These are phyloP conservation scores for Globisporangium alternatum DNA, from an alignment of 352 stramenopile genomes.

Conservation along the genomic window DNA sequence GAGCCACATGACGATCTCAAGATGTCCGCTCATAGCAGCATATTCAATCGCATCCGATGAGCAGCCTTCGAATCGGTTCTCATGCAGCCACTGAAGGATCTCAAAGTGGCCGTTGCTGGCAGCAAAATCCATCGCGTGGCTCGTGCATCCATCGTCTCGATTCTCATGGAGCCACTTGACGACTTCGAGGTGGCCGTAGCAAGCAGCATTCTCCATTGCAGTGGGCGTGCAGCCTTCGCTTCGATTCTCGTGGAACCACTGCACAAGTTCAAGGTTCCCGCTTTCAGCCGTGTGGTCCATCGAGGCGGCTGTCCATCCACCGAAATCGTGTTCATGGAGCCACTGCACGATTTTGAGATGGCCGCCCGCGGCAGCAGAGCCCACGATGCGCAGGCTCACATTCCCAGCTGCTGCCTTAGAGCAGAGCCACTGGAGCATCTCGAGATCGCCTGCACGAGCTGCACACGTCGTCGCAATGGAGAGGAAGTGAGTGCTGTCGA, in stretches of 20 bases:
- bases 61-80: neutral
- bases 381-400: neutral
- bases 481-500: neutral
- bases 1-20: neutral
- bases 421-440: conserved; percentile 2
- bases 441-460: neutral
- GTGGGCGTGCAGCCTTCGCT: neutral
- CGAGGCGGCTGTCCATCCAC: neutral
- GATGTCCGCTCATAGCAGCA: neutral
- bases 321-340: neutral
- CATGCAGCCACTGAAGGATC: neutral
- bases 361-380: neutral
- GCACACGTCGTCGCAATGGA: neutral
- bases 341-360: neutral
- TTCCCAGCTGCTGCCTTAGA: neutral
- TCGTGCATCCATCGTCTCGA: conserved; percentile 1
- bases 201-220: neutral
- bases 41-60: neutral
- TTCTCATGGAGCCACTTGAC: conserved; percentile 1
- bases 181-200: neutral
- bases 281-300: neutral
- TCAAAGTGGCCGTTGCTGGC: neutral
- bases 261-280: neutral
- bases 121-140: neutral
- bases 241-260: neutral